Evolutionary conservation across 257 asterid genomes (phyloP), one percentile per base, ranked within the genome.

Genomic region (Solanum etuberosum): DNA sequence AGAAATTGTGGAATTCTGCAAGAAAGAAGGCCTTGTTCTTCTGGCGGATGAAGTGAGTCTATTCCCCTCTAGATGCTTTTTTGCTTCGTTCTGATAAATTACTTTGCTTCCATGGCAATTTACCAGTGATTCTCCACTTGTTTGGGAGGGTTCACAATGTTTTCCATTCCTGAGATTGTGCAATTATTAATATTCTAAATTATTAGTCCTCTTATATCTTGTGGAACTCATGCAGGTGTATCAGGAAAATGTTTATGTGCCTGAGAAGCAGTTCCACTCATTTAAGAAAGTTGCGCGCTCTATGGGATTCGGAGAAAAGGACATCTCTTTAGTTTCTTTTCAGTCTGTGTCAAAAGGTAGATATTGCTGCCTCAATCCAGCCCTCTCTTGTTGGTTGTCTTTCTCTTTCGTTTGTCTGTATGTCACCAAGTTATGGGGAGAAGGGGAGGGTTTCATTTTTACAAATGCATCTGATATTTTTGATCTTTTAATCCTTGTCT

Each of bases 271-370:
- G 89, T 97, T 97, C 85, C 95, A 97, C 92, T 97, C 99, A 3
- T 97, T 97, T 61, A 97, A 96, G 96, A 93, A 94, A 89, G 89
- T 96, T 77, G 90, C 95, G 1, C 94, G 98, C 48, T 92, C 95
- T 9, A 93, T 96, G 96, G 98, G 96, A 42, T 92, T 94, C 71
- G 98, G 97, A 46, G 98, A 96, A 93, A 93, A 90, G 86, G 98
- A 97, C 89, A 85, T 97, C 70, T 92, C 96, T 48, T 86, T 97
- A 83, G 98, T 97, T 21, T 97, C 98, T 61, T 97, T 97, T 92
- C 98, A 95, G 90, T 97, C 99, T 23, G 98, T 95, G 48, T 97
- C 99, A 7, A 97, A 97, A 91, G 99, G 98, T 97, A 91, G 34
- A 57, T 16, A 67, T 5, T 83, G 3, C 32, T 83, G 6, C 74